phyloP scores from a whole-genome alignment of 306 rosid species.

The Gillenia trifoliata region DNA sequence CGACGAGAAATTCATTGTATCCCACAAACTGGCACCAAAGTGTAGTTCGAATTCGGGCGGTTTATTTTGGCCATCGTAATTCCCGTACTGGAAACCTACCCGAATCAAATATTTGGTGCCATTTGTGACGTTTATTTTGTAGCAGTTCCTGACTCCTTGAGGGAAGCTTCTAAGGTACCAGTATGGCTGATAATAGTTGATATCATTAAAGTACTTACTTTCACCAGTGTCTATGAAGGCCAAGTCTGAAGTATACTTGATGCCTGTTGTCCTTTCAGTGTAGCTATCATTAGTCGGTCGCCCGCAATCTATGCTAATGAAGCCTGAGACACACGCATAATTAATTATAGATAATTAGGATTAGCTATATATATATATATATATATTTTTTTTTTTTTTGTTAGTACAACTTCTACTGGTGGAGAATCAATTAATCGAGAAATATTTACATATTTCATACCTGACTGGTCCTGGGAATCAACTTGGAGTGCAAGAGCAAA shows the following conservation, averaged over 20 bases:
- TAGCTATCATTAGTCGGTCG: too few relatives aligned
- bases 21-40: conserved; percentile 26
- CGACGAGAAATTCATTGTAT: too few relatives aligned
- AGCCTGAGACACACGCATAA: too few relatives aligned
- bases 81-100: conserved; percentile 28
- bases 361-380: too few relatives aligned
- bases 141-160: conserved; percentile 35
- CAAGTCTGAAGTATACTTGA: neutral
- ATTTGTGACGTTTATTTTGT: conserved; percentile 15
- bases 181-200: neutral
- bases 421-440: too few relatives aligned
- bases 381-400: too few relatives aligned
- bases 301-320: too few relatives aligned
- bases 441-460: too few relatives aligned
- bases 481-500: too few relatives aligned
- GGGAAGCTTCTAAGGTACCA: conserved; percentile 36
- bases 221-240: neutral
- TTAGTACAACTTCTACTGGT: too few relatives aligned
- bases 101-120: conserved; percentile 24
- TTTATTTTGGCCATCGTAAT: conserved; percentile 21
- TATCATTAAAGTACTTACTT: neutral
- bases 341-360: too few relatives aligned
- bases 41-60: conserved; percentile 10
- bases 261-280: neutral
- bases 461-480: too few relatives aligned